Evolutionary conservation across 495 filamentous ascomycete species (phyloP), one percentile per base, ranked within the genome.

Genomic region (Trichoderma parareesei): DNA sequence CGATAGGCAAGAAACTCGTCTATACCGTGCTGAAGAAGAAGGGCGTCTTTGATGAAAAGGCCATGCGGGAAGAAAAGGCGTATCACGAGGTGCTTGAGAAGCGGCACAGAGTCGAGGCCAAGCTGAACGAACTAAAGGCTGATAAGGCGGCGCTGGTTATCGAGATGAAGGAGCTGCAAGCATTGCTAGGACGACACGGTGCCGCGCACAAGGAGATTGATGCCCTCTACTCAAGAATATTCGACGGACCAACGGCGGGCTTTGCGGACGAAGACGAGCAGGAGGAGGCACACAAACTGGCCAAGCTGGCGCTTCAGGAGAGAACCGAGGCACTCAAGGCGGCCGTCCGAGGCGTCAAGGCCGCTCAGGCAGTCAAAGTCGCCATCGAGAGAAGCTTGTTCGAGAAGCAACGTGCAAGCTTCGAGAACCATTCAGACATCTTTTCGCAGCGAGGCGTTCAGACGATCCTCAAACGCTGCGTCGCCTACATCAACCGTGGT

Each of bases 271-370:
- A 57, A 27, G 49, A 57, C 7, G 49, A 57, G 14, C 49, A 57
- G 20, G 49, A 57, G 14, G 20, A 57, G 49, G 8, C 20, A 37
- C 49, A 57, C 20, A 57, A 37, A 14, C 1, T 35, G n/a, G 49
- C 49, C 33, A 57, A 57, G 49, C 6, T 33, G 10, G 20, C 49
- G 9, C 20, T 57, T 4, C 49, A 57, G 11, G 49, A 57, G 20
- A 57, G 49, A 9, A 57, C 49, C 9, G 49, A 57, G 20, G 49
- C 49, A 57, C 49, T 57, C 4, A 57, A 57, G 49, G 49, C 49
- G 20, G 49, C 49, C 10, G 49, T 57, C 10, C 49, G 49, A 13
- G 49, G 49, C n/a, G 49, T 57, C 6, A 57, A 35, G 11, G 18
- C 49, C 7, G 49, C 49, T 37, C 49, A 57, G 14, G 49, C 20